These are phyloP conservation scores for Kodamaea suecica DNA, from an alignment of 1,139 yeast genomes.

Conservation along the genomic window DNA sequence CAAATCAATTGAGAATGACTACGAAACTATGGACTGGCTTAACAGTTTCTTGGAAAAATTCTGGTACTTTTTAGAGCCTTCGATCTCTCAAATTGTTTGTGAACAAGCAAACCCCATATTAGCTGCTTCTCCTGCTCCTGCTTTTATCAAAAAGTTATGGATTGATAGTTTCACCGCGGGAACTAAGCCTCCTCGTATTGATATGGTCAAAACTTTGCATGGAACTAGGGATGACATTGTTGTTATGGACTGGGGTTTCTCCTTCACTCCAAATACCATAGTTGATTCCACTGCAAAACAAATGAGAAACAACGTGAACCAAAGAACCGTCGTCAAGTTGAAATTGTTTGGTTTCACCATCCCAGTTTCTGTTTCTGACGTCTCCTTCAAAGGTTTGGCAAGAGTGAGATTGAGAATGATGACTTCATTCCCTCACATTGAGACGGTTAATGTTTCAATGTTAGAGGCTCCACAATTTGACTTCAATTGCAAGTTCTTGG, in stretches of 20 bases:
- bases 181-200: constrained; percentile 91
- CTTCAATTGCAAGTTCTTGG: constrained; percentile 68
- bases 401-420: constrained; percentile 87
- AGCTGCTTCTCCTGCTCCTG: constrained; percentile 76
- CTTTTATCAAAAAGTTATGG: constrained; percentile 77
- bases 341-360: constrained; percentile 63
- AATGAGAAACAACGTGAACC: constrained; percentile 77
- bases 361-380: constrained; percentile 60
- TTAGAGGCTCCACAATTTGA: constrained; percentile 86
- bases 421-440: constrained; percentile 87
- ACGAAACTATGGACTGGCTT: constrained; percentile 93
- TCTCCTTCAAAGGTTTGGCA: constrained; percentile 62
- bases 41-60: constrained; percentile 83
- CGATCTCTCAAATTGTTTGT: constrained; percentile 80
- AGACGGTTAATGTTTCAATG: constrained; percentile 81
- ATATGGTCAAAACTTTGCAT: constrained; percentile 80
- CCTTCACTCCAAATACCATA: constrained; percentile 86
- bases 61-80: constrained; percentile 89
- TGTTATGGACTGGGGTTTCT: constrained; percentile 92
- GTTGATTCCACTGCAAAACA: constrained; percentile 84
- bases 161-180: constrained; percentile 88
- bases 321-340: constrained; percentile 67
- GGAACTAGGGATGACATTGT: constrained; percentile 89
- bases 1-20: constrained; percentile 76
- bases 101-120: constrained; percentile 81